Evolutionary conservation across 2,329 filamentous ascomycete species (phyloP).

Genomic region (Scytalidium lignicola): DNA sequence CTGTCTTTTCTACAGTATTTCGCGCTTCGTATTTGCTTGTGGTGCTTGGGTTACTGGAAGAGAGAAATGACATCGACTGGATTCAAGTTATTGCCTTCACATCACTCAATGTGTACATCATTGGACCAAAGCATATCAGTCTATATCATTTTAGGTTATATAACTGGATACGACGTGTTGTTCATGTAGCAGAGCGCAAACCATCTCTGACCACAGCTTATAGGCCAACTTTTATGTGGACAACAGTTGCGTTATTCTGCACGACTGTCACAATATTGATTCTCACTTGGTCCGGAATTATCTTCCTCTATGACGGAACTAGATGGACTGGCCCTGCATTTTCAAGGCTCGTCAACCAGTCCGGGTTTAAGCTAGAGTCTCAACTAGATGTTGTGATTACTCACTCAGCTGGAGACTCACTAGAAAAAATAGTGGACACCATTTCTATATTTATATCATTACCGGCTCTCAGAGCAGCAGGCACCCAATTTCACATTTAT

Average conservation of each 20-base stretch:
- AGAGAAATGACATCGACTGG: conserved; percentile 20
- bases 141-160: conserved; percentile 19
- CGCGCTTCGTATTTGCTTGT: conserved; percentile 17
- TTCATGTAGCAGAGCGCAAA: not conserved
- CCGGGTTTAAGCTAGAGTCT: not conserved
- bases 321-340: not conserved
- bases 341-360: not conserved
- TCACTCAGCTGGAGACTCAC: conserved; percentile 18
- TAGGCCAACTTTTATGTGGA: not conserved
- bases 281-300: not conserved
- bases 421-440: conserved; percentile 12
- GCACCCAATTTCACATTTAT: conserved; percentile 20
- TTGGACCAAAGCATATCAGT: conserved; percentile 22
- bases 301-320: not conserved
- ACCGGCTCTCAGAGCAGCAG: conserved; percentile 6
- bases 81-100: conserved; percentile 18
- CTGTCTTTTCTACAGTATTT: conserved; percentile 18
- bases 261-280: not conserved
- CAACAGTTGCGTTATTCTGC: not conserved
- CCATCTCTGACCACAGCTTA: not conserved
- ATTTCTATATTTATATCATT: conserved; percentile 13
- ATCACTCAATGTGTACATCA: conserved; percentile 18
- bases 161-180: conserved; percentile 11
- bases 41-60: conserved; percentile 10
- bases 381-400: conserved; percentile 23